These are phyloP conservation scores for Musa balbisiana DNA, from an alignment of 202 grass and related monocot genomes.

Conservation along the genomic window DNA sequence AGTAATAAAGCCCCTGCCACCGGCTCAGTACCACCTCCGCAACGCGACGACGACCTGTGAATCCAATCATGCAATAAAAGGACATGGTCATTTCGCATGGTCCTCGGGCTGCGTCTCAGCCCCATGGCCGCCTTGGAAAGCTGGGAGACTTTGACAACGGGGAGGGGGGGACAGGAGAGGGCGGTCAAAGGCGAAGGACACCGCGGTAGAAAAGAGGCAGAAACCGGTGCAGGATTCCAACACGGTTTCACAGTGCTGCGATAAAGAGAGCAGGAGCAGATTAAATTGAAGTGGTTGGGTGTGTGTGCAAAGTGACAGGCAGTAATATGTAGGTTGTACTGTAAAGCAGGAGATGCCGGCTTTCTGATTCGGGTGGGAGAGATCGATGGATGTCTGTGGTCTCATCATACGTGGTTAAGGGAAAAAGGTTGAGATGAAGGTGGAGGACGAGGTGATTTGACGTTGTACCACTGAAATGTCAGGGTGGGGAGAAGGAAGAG, in stretches of 20 bases:
- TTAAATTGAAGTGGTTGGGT: too few relatives aligned
- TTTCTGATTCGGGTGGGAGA: too few relatives aligned
- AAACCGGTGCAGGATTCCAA: neutral
- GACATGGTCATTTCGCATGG: neutral
- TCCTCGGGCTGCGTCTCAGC: neutral
- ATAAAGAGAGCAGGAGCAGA: too few relatives aligned
- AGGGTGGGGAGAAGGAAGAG: too few relatives aligned
- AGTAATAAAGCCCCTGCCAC: neutral
- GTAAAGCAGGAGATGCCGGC: too few relatives aligned
- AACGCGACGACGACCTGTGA: neutral
- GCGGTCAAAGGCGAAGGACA: neutral
- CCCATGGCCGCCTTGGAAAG: neutral
- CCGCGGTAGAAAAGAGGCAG: neutral
- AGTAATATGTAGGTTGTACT: too few relatives aligned
- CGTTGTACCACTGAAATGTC: too few relatives aligned
- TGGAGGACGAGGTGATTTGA: too few relatives aligned
- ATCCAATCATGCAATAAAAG: neutral
- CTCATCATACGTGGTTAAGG: too few relatives aligned
- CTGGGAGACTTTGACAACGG: neutral
- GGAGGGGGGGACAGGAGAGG: neutral
- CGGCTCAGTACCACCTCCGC: neutral
- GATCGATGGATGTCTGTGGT: too few relatives aligned
- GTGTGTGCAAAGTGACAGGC: too few relatives aligned
- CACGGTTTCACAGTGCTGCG: neutral
- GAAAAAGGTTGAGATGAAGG: too few relatives aligned